Evolutionary conservation across 1,139 yeast species (phyloP), one percentile per base, ranked within the genome.

Genomic region (Suhomyces panamericanus): DNA sequence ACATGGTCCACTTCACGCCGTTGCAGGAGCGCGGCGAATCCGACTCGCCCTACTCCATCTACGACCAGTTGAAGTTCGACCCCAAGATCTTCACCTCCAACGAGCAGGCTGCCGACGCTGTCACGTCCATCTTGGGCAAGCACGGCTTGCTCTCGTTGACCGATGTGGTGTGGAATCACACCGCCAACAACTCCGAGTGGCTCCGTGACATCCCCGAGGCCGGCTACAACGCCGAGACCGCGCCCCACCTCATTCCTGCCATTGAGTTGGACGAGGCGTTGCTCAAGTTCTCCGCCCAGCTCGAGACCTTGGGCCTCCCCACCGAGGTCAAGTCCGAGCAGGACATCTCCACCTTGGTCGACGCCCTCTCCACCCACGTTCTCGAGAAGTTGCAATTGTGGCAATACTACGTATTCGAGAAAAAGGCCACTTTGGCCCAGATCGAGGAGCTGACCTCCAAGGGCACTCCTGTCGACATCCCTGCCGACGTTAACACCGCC

Each of bases 1-100:
- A 93, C 63, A 88, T 91, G 96, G 72, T 93, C 38, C 99, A 93
- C 68, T 93, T 93, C 62, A 90, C 98, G 2, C 99, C 99, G 0
- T 73, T 93, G 51, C 97, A 91, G 64, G 70, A 83, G 51, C 76
- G 98, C 41, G 99, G 99, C 24, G 84, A 77, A 46, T 87, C 96
- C 1, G 79, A 91, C 62, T 90, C 97, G 8, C 98, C 99, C 0
- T 93, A 91, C 60, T 87, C 96, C 4, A 87, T 93, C 43, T 85
- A 70, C 57, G 97, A 93, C 63, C 98, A 93, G 65, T 75, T 89
- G 53, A 63, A 60, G 22, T 90, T 86, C 65, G 98, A 93, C 60
- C 80, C 86, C 0, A 63, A 58, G 0, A 66, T 83, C 31, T 93
- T 93, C 60, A 67, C 75, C 27, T 50, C 67, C 16, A 69, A 69